Base-by-base conservation (phyloP, 2,329 filamentous ascomycete genomes). In the Cryphonectria parasitica region DNA sequence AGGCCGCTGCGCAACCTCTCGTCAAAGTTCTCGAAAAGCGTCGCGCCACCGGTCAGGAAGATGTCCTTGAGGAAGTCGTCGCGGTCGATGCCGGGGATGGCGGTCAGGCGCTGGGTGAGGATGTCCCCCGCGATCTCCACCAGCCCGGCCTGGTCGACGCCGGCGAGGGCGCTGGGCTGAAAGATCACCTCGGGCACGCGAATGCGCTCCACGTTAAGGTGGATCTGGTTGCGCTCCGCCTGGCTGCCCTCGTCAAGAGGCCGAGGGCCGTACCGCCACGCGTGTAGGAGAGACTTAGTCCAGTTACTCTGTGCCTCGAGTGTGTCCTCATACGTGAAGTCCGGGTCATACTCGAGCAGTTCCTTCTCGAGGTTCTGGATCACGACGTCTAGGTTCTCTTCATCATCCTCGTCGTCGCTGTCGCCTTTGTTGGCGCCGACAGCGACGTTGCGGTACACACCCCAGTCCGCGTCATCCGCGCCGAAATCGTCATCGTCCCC, bases 391-490 rank as follows among this genome's bases (percentile, higher is more conserved):
- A 97, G 87, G 77, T 98, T 95, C 79, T 95, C 93, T 78, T 98
- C 95, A 78, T 97, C 95, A 66, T 97, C 94, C 76, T 95, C 92
- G 75, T 98, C 95, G 73, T 96, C 93, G 77, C 92, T 93, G 69
- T 86, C 86, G 22, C 88, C 88, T 84, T 90, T 77, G 75, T 86
- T 87, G 10, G 92, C 91, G 66, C 94, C 94, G 0, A 92, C 94
- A 1, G 94, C 93, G 70, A 98, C 97, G 56, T 93, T 93, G 67
- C 96, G 91, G 81, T 99, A 99, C 19, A 99, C 94, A 70, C 94
- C 94, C 96, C 96, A 99, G 80, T 99, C 96, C 70, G 97, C 95
- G 77, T 99, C 96, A 79, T 99, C 95, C 65, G 95, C 95, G 69
- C 96, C 96, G 78, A 99, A 99, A 72, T 93, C 94, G 78, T 99